Conservation (phyloP, 163 green algal genomes). For the Chlorella variabilis region DNA sequence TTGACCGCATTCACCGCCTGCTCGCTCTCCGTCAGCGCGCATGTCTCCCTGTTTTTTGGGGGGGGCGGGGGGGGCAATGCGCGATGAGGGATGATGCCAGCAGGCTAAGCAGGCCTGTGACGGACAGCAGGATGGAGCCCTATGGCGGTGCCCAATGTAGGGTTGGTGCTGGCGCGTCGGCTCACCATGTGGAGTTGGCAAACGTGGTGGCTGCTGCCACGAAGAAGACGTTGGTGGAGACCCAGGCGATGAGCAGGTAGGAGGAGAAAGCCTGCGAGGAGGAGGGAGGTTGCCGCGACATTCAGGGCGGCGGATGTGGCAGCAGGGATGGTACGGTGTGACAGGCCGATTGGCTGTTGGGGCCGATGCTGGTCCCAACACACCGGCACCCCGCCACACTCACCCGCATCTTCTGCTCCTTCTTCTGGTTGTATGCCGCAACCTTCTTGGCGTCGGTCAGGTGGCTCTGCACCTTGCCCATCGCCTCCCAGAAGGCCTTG, state of each 20-base stretch:
- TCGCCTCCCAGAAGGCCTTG: conserved; percentile 45
- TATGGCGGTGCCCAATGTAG: too few relatives aligned
- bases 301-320: too few relatives aligned
- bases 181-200: conserved; percentile 22
- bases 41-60: conserved; percentile 2
- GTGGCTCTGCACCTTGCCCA: conserved; percentile 41
- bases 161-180: not conserved
- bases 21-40: conserved; percentile 33
- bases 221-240: conserved; percentile 47
- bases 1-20: conserved; percentile 39
- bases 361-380: not conserved
- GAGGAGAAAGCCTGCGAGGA: conserved; percentile 34
- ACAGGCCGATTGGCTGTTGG: not conserved
- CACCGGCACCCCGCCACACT: not conserved
- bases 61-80: too few relatives aligned
- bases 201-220: conserved; percentile 14
- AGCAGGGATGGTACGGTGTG: not conserved
- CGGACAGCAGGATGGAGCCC: not conserved
- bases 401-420: conserved; percentile 48
- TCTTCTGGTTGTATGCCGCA: conserved; percentile 40
- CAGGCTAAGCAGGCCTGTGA: too few relatives aligned
- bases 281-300: not conserved
- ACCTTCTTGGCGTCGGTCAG: conserved; percentile 39
- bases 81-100: too few relatives aligned
- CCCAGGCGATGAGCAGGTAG: conserved; percentile 44